phyloP scores from a whole-genome alignment of 2,329 filamentous ascomycete species.

The Aspergillus sergii region DNA sequence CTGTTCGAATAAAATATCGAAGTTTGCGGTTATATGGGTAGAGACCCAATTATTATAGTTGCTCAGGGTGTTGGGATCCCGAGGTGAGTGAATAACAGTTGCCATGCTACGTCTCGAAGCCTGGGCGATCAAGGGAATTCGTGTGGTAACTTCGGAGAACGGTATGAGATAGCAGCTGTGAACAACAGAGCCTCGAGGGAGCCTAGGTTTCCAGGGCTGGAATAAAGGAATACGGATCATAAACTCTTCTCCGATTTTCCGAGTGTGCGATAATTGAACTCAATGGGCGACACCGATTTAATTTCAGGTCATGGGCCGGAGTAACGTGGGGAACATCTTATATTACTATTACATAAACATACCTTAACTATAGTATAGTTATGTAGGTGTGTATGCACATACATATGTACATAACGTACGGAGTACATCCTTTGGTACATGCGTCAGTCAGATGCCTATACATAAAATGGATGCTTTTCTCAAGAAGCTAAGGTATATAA shows the following conservation, averaged over 20 bases:
- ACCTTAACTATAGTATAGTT: too few relatives aligned
- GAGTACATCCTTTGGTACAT: background rate
- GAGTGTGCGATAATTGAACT: background rate
- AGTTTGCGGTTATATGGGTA: conserved; percentile 77
- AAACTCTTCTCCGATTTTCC: background rate
- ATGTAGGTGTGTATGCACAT: background rate
- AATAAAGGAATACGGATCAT: conserved; percentile 6
- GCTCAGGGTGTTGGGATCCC: conserved; percentile 86
- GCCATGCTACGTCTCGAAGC: conserved; percentile 39
- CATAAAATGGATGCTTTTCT: background rate
- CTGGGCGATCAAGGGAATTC: conserved; percentile 9
- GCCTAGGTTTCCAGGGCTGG: conserved; percentile 9
- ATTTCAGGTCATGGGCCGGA: background rate
- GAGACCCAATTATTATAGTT: conserved; percentile 91
- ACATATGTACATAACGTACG: background rate
- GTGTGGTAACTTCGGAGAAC: conserved; percentile 4
- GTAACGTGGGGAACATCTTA: background rate
- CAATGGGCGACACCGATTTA: background rate
- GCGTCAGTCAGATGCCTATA: background rate
- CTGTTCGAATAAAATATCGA: conserved; percentile 81
- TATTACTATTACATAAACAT: background rate
- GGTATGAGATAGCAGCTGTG: conserved; percentile 2
- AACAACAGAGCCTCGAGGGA: conserved; percentile 3
- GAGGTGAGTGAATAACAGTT: conserved; percentile 48
- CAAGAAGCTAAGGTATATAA: background rate